A percentile compares a stretch with the other conserved stretches of the same genome.
phyloP scores from a whole-genome alignment of 208 protist genomes.

The Crithidia bombi region DNA sequence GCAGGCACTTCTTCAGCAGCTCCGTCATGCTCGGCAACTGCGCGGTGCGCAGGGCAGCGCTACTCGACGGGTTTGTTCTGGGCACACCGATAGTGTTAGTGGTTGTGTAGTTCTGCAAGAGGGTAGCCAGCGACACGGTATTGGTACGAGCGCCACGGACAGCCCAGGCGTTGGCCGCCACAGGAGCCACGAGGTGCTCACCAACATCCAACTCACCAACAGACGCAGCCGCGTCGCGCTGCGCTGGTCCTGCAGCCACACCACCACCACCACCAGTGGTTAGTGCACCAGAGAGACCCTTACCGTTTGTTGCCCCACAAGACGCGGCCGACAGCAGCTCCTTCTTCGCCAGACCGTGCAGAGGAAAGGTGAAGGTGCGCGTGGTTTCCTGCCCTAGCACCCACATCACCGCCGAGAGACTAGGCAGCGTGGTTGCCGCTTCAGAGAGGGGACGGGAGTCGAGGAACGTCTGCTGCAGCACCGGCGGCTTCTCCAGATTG shows the following conservation, averaged over 20 bases:
- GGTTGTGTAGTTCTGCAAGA: background rate
- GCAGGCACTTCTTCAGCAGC: slow-evolving; percentile 29
- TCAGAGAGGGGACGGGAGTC: slow-evolving; percentile 65
- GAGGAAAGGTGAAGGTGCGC: slow-evolving; percentile 52
- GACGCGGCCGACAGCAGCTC: slow-evolving; percentile 40
- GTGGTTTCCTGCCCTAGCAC: slow-evolving; percentile 53
- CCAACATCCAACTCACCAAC: slow-evolving; percentile 51
- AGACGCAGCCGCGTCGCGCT: background rate
- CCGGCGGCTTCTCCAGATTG: slow-evolving; percentile 49
- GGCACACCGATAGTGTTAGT: background rate
- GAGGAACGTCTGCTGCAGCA: slow-evolving; percentile 62
- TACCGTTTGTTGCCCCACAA: slow-evolving; percentile 16
- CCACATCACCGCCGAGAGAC: slow-evolving; percentile 74
- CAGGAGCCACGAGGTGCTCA: slow-evolving; percentile 48
- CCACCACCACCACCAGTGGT: background rate
- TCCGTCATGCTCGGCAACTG: slow-evolving; percentile 31
- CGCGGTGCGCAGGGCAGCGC: slow-evolving; percentile 2
- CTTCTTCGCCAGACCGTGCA: slow-evolving; percentile 50
- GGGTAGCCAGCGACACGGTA: slow-evolving; percentile 18
- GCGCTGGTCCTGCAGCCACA: slow-evolving; percentile 1
- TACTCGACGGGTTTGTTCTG: too few species aligned
- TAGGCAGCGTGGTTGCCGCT: slow-evolving; percentile 46
- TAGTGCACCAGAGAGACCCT: background rate
- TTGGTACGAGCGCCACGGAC: slow-evolving; percentile 39
- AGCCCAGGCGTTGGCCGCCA: slow-evolving; percentile 45